Base-by-base conservation (phyloP, 2,329 filamentous ascomycete genomes). In the Curvularia eragrostidis region DNA sequence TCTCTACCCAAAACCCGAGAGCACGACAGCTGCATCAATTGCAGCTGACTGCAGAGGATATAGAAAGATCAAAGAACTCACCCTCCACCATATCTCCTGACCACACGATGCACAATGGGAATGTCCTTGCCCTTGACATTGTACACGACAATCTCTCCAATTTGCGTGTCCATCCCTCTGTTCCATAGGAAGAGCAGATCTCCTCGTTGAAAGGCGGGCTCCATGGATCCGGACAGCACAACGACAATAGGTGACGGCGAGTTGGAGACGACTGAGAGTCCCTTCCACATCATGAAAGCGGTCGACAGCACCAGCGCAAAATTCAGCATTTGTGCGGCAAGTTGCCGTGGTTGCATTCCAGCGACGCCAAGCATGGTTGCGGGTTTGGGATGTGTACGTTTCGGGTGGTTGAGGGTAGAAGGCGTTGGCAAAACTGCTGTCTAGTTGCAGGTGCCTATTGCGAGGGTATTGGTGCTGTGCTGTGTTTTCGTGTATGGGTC, bases 41-140 rank as follows among this genome's bases (percentile, higher is more conserved):
- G n/a, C n/a, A n/a, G 12, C 10, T 44, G 1, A 23, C 21, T 9
- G 13, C 15, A 23, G 24, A 52, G 24, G 39, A 19, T 50, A 28
- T n/a, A 50, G 38, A 3, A 34, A 19, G 13, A 30, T 30, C 21
- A 13, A 41, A 10, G 2, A 68, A 68, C 83, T 80, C 70, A 85
- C 83, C 80, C 80, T 75, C 83, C 83, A 47, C 85, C 85, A 76
- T 86, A 88, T 64, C 83, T 83, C 79, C 93, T 86, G 53, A 98
- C 90, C 9, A 98, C 85, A 49, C 95, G 84, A 81, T 99, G 95
- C 66, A 99, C 95, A 78, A 99, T 99, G 28, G 95, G 95, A 63
- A 99, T 98, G 66, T 97, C 91, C 83, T 98, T 99, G 56, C 89
- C 93, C 75, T 87, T 86, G 52, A 97, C 90, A 74, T 96, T 96